Evolutionary conservation across 78 protist genomes (phyloP), one percentile per base, ranked within the genome.

Genomic region (Dictyostelium firmibasis): DNA sequence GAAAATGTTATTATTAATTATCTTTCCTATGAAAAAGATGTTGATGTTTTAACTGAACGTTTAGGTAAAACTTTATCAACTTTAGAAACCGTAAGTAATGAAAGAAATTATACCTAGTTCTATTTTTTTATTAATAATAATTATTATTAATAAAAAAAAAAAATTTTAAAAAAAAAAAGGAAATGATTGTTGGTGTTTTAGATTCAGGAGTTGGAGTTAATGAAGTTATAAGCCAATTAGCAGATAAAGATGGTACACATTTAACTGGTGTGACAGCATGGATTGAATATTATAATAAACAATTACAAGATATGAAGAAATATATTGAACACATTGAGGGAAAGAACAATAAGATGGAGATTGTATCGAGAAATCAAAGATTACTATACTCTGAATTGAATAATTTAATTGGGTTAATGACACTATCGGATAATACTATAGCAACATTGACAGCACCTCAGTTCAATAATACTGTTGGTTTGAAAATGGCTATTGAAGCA

Each of bases 311-410:
- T 36, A 92, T 92, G 96, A 92, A 84, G 77, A 83, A 78, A n/a
- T 92, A 92, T 81, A 92, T 92, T 41, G 96, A 92, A 57, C 96
- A 92, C n/a, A 92, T 92, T 31, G 96, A 92, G 33, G 47, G 67
- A 25, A 83, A 84, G 83, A 92, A 92, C 69, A 92, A 92, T 81
- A 92, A 84, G 77, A 92, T 92, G 96, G 85, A 92, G 18, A 82
- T 92, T 57, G 91, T 92, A 35, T 85, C 96, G 0, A 92, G 83
- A 83, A 92, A 92, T 62, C 96, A 92, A 36, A 60, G 62, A 1
- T 62, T 62, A 20, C 35, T 92, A 43, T 75, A 72, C 36, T 31
- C 41, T 0, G 77, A 79, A 41, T 57, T 92, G 29, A 57, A 76
- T n/a, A 57, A 44, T n/a, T 78, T 89, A 33, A 62, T 89, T 16